These are phyloP conservation scores for Fonsecaea erecta DNA, from an alignment of 2,329 filamentous ascomycete species.

Conservation along the genomic window DNA sequence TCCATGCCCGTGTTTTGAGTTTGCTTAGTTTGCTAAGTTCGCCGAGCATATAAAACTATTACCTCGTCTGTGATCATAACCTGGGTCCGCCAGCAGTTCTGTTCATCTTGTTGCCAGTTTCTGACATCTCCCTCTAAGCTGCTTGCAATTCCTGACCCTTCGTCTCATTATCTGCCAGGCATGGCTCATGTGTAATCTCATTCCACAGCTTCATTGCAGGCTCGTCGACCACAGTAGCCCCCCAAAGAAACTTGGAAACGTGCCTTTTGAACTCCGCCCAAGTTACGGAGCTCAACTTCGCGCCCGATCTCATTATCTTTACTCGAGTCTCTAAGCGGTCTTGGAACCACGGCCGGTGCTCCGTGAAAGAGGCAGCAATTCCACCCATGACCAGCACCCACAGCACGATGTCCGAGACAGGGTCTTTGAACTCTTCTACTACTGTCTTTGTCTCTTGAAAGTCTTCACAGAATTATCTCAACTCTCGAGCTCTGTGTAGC, in stretches of 20 bases:
- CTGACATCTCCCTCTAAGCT: background rate
- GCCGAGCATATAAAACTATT: too few species aligned
- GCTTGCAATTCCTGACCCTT: background rate
- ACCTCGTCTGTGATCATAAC: background rate
- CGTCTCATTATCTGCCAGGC: background rate
- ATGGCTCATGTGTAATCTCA: background rate
- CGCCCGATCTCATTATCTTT: background rate
- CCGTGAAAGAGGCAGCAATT: slow-evolving; percentile 7
- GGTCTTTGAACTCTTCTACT: background rate
- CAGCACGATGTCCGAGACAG: background rate
- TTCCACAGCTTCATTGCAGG: slow-evolving; percentile 8
- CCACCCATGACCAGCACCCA: slow-evolving; percentile 6
- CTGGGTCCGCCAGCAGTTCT: background rate
- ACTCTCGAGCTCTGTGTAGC: background rate
- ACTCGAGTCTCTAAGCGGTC: background rate
- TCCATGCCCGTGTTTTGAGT: background rate
- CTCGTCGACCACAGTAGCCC: background rate
- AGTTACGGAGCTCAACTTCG: background rate
- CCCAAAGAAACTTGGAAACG: slow-evolving; percentile 6
- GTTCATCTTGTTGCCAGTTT: background rate
- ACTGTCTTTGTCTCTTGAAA: background rate
- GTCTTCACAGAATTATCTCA: background rate
- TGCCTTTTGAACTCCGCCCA: background rate
- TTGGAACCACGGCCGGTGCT: slow-evolving; percentile 1
- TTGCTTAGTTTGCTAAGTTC: too few species aligned